Percentiles rank a stretch among this genome's conserved stretches.
Evolutionary conservation across 371 early-diverging fungal species (phyloP).

Genomic region (Catenaria anguillulae): DNA sequence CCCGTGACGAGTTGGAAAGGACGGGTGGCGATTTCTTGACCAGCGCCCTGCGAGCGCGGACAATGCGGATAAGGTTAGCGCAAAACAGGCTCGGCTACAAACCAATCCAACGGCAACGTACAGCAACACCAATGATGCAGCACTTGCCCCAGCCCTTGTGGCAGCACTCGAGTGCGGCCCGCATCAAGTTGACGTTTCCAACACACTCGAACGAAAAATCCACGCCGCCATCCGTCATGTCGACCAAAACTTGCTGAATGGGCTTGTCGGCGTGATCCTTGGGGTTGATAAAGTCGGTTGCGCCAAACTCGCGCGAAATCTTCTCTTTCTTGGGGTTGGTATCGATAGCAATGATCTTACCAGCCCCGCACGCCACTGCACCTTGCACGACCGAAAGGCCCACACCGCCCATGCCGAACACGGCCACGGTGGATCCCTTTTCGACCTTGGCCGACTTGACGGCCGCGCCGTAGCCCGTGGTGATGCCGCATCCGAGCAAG

Average conservation of each 20-base stretch:
- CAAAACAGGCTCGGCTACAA: neutral
- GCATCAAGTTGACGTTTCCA: constrained; percentile 75
- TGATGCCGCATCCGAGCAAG: constrained; percentile 87
- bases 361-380: constrained; percentile 9
- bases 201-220: constrained; percentile 94
- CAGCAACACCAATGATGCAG: neutral
- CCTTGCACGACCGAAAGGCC: constrained; percentile 75
- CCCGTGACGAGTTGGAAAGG: constrained; percentile 92
- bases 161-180: constrained; percentile 76
- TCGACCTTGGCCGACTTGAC: constrained; percentile 81
- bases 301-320: constrained; percentile 65
- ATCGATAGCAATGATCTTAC: constrained; percentile 80
- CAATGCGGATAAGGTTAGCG: constrained; percentile 66
- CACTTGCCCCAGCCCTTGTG: constrained; percentile 69
- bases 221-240: constrained; percentile 84
- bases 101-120: neutral
- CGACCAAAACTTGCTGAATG: constrained; percentile 71
- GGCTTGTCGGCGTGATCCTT: constrained; percentile 46
- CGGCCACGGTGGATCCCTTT: constrained; percentile 59
- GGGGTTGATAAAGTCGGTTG: constrained; percentile 85
- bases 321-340: constrained; percentile 68
- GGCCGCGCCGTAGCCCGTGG: constrained; percentile 92
- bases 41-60: too few species aligned
- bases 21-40: constrained; percentile 79
- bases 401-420: constrained; percentile 91